Percentiles rank a stretch among this genome's conserved stretches.
Evolutionary conservation across 441 rosid genomes (phyloP).

Genomic region (Biscutella laevigata): DNA sequence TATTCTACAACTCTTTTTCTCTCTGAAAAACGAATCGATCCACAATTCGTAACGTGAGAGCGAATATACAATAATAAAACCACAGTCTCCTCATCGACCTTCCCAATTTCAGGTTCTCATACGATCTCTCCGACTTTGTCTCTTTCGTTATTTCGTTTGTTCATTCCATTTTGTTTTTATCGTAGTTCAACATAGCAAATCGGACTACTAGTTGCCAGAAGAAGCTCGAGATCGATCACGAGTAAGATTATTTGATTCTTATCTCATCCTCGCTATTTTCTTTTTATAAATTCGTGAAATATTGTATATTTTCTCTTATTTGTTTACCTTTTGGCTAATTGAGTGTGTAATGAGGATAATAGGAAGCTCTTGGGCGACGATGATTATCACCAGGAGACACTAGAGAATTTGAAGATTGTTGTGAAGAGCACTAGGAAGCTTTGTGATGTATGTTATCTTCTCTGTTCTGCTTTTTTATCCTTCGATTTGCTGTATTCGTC

Average conservation of each 20-base stretch:
- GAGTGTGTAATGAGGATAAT: background rate
- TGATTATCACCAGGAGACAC: conserved; percentile 77
- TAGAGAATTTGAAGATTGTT: conserved; percentile 73
- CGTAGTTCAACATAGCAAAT: conserved; percentile 53
- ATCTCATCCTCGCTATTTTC: background rate
- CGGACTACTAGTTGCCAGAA: conserved; percentile 74
- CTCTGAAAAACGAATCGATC: too few relatives aligned
- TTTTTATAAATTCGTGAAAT: background rate
- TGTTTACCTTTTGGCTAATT: background rate
- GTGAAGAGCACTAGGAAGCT: conserved; percentile 86
- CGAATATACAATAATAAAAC: too few relatives aligned
- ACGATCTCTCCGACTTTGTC: background rate
- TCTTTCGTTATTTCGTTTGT: background rate
- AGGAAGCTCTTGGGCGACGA: too few relatives aligned
- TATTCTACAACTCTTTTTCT: too few relatives aligned
- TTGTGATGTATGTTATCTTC: conserved; percentile 60
- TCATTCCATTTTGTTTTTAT: background rate
- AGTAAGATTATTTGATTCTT: conserved; percentile 25
- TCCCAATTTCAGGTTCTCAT: too few relatives aligned
- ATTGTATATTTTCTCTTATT: background rate
- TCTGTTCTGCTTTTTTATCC: background rate
- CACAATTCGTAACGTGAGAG: too few relatives aligned
- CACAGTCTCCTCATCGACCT: too few relatives aligned
- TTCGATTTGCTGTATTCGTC: background rate
- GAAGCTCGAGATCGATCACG: conserved; percentile 68